Evolutionary conservation across 495 filamentous ascomycete genomes (phyloP).

Genomic region (Lophiotrema nucula): DNA sequence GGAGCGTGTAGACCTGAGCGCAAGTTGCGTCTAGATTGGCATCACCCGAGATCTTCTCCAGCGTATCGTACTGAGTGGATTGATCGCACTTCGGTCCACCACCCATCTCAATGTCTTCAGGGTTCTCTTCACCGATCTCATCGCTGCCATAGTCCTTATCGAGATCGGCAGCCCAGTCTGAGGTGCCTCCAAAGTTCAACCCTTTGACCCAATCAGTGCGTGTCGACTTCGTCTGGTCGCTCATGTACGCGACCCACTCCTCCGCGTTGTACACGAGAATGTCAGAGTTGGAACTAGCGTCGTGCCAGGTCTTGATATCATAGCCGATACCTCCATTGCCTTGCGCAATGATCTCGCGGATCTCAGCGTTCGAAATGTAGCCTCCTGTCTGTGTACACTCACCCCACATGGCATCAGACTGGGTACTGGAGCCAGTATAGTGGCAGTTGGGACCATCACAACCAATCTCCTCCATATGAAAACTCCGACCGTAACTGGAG

Average conservation of each 20-base stretch:
- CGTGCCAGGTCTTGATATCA: neutral
- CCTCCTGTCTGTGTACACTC: conserved; percentile 29
- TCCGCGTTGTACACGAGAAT: conserved; percentile 42
- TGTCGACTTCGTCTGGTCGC: conserved; percentile 16
- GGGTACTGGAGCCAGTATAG: conserved; percentile 29
- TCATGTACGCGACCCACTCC: conserved; percentile 45
- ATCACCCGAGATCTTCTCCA: neutral
- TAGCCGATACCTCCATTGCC: neutral
- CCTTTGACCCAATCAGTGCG: conserved; percentile 12
- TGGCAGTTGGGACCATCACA: conserved; percentile 35
- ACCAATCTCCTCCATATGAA: conserved; percentile 40
- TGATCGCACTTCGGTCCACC: neutral
- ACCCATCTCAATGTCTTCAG: neutral
- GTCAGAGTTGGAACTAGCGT: conserved; percentile 33
- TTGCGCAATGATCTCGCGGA: conserved; percentile 13
- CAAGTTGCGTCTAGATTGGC: neutral
- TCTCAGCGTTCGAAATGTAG: conserved; percentile 33
- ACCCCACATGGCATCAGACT: conserved; percentile 28
- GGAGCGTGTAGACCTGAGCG: neutral
- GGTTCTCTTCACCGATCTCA: neutral
- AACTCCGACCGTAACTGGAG: conserved; percentile 44
- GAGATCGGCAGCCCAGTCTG: conserved; percentile 37
- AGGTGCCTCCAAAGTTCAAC: conserved; percentile 33
- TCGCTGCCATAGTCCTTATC: conserved; percentile 2
- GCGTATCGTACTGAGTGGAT: neutral